Base-by-base conservation (phyloP, 2,329 filamentous ascomycete genomes). In the Apiospora aurea region DNA sequence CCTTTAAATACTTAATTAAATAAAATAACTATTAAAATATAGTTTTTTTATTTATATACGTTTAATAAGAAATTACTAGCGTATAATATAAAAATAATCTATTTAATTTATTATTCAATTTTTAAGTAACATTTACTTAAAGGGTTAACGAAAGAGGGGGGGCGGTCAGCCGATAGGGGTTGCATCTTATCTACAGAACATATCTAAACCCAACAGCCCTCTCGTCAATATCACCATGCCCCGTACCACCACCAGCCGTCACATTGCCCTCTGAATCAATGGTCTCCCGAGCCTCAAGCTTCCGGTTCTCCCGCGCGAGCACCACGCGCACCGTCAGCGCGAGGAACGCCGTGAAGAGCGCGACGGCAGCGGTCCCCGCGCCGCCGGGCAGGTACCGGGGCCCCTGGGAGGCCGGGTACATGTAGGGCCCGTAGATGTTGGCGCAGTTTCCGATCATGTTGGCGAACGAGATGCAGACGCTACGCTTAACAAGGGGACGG, bases 401-500 rank as follows among this genome's bases (percentile, higher is more conserved):
- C 0, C 84, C 84, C 0, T 81, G 79, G 0, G 79, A 81, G 8
- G 78, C 74, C 0, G 84, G 83, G 68, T 85, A 87, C 83, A 87
- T 85, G 76, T 87, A 87, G 6, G 81, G 80, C 51, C 78, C 81
- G 69, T 87, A 87, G 51, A 87, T 85, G 68, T 81, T 85, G 0
- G 84, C 84, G 11, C 80, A 87, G 78, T 92, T 92, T 0, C 91
- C 92, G 57, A 94, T 83, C 75, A 92, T 81, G 77, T 93, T 92
- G 67, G 91, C 82, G n/a, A 93, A 85, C 11, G 91, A 89, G 69
- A 94, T 91, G 4, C 87, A 87, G 1, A 88, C 87, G 5, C 92
- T 92, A 1, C 91, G 87, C 67, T 92, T 90, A 2, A 90, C 91
- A 2, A 92, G 80, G 1, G 92, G 91, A 80, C 92, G 93, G 0